Evolutionary conservation across 73 alveolate species (phyloP).

Genomic region (Uronychia setigera): DNA sequence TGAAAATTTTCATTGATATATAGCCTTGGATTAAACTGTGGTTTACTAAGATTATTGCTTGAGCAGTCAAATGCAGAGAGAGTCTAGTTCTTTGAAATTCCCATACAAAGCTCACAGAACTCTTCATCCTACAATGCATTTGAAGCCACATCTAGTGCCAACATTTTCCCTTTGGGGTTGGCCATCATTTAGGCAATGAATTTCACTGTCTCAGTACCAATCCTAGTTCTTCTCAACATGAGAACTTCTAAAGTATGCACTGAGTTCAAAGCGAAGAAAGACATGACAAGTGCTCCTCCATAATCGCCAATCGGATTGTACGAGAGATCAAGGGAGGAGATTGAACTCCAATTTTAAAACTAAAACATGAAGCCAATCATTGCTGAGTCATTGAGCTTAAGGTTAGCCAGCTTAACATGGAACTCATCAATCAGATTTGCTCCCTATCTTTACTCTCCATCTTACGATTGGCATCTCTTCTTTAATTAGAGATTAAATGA

Average conservation of each 20-base stretch:
- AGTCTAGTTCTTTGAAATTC: not conserved
- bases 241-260: not conserved
- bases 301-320: not conserved
- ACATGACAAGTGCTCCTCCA: not conserved
- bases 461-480: not conserved
- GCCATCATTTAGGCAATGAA: not conserved
- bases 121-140: not conserved
- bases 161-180: not conserved
- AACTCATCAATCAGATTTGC: not conserved
- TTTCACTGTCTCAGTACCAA: not conserved
- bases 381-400: not conserved
- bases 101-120: not conserved
- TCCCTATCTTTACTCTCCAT: not conserved
- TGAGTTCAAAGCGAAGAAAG: not conserved
- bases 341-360: not conserved
- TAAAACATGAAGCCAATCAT: not conserved
- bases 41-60: not conserved
- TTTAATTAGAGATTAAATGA: not conserved
- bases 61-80: not conserved
- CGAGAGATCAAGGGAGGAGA: not conserved
- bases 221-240: not conserved
- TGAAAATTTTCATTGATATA: not conserved
- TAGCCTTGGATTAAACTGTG: not conserved
- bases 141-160: not conserved
- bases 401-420: not conserved